Evolutionary conservation across 345 rosid genomes (phyloP), one percentile per base, ranked within the genome.

Genomic region (Camelina laxa): DNA sequence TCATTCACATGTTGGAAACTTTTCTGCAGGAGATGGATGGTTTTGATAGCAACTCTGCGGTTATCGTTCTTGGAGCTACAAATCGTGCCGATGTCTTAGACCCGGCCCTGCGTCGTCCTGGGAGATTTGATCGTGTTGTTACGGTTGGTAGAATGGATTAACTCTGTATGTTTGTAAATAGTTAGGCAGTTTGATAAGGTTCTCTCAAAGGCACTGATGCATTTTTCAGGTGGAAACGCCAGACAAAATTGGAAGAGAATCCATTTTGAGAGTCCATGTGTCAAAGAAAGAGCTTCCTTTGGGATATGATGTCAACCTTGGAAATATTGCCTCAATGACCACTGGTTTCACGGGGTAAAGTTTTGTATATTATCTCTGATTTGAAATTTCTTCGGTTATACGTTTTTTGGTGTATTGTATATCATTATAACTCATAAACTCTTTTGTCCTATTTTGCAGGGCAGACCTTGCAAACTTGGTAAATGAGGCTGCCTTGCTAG

Each of bases 401-500:
- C 42, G 7, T 17, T 38, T 76, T 36, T 63, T 11, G 54, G 6
- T 21, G 12, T 50, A 1, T 53, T 31, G 12, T 41, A 1, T 53
- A 49, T 20, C 69, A 60, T 22, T 41, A 1, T 44, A 49, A 15
- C 65, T 67, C 33, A 24, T 60, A 16, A 35, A 24, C 12, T 16
- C 12, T 31, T 49, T 7, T 49, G 12, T 74, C 58, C 60, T 54
- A 27, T 65, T 53, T 57, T 79, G 67, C 89, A 95, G 99, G 82
- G 99, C 99, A 60, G 98, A 95, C 79, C 98, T 95, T 64, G 98
- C 97, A 61, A 95, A 95, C 84, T 61, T 96, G 79, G 99, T 96
- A 58, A 96, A 96, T 65, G 99, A 96, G 84, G 98, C 99, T 74
- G 99, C 99, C 64, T 80, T 96, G 69, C 86, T 96, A 72, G 99